A percentile compares a stretch with the other conserved stretches of the same genome.
These are phyloP conservation scores for Coniochaeta ligniaria DNA, from an alignment of 2,329 filamentous ascomycete species.

Conservation along the genomic window DNA sequence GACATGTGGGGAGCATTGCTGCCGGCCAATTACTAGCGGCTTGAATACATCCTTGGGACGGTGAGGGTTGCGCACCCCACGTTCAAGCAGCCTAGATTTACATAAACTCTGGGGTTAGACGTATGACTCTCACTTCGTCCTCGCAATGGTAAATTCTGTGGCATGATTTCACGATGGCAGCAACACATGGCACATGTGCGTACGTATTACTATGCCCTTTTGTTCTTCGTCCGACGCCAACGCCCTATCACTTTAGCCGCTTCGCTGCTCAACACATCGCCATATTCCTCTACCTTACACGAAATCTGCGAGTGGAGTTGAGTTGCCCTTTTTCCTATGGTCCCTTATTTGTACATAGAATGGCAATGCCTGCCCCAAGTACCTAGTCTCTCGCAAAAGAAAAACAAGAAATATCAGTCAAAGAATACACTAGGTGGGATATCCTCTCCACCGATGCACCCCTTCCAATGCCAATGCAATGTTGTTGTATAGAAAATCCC, in stretches of 20 bases:
- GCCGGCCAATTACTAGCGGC: background rate
- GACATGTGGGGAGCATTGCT: background rate
- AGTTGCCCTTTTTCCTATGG: background rate
- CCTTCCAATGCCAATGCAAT: background rate
- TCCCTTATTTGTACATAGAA: background rate
- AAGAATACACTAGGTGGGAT: background rate
- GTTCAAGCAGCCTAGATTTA: background rate
- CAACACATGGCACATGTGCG: background rate
- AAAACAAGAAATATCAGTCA: background rate
- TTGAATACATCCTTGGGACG: background rate
- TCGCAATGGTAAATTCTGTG: background rate
- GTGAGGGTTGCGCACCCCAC: background rate
- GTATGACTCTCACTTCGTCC: background rate
- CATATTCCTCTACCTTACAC: background rate
- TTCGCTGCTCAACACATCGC: background rate
- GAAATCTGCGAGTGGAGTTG: background rate
- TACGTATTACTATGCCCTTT: background rate
- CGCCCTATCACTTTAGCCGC: background rate
- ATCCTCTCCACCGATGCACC: background rate
- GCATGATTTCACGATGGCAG: background rate
- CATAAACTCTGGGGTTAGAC: background rate
- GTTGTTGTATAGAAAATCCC: background rate
- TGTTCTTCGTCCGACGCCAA: background rate
- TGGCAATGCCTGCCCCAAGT: background rate
- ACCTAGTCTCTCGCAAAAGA: background rate